Evolutionary conservation across 2,329 filamentous ascomycete genomes (phyloP).

Genomic region (Colletotrichum gloeosporioides): DNA sequence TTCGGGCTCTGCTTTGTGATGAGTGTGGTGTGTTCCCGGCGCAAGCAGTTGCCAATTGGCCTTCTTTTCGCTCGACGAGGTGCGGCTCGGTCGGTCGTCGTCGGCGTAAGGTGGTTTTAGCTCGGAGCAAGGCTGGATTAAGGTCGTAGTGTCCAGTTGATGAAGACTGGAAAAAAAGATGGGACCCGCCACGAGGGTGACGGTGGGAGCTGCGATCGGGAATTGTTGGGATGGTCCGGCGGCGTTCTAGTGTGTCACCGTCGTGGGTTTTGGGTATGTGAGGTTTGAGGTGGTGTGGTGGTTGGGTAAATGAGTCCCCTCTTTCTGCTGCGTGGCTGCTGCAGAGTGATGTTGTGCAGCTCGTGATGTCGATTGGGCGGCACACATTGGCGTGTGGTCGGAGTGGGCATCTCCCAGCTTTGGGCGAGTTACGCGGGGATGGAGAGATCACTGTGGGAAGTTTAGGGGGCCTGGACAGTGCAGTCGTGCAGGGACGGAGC

Average conservation of each 20-base stretch:
- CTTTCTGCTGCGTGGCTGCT: neutral
- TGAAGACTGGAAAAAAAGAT: neutral
- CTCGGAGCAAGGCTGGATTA: conserved; percentile 6
- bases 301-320: neutral
- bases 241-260: neutral
- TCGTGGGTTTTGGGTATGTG: neutral
- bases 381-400: neutral
- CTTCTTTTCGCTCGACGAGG: neutral
- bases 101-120: conserved; percentile 3
- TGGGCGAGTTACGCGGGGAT: neutral
- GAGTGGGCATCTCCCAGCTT: neutral
- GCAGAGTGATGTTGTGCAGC: neutral
- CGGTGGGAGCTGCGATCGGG: neutral
- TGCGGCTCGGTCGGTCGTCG: conserved; percentile 9
- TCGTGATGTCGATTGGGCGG: neutral
- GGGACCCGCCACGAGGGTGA: neutral
- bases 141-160: neutral
- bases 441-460: conserved; percentile 7
- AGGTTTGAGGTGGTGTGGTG: neutral
- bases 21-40: conserved; percentile 1
- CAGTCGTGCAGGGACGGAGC: neutral
- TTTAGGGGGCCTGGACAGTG: neutral
- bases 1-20: neutral
- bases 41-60: conserved; percentile 18
- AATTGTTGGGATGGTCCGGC: neutral